phyloP scores from a whole-genome alignment of 768 basidiomycete genomes.

The Auriscalpium microsporum region DNA sequence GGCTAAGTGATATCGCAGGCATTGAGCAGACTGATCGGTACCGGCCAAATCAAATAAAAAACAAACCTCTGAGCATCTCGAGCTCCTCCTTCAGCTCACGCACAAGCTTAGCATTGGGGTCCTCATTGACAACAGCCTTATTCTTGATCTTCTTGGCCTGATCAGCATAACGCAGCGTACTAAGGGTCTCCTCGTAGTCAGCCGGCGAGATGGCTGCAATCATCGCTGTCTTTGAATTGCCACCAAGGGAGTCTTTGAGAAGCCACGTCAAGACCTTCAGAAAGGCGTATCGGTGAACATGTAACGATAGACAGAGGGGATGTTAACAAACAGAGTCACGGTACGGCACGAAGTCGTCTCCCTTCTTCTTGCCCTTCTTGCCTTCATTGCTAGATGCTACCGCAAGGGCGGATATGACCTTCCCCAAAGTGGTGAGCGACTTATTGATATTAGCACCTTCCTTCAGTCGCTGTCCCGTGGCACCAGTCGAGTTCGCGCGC shows the following conservation, averaged over 20 bases:
- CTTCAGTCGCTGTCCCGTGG: slow-evolving; percentile 91
- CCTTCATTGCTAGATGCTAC: slow-evolving; percentile 48
- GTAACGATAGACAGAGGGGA: background rate
- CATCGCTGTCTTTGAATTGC: slow-evolving; percentile 98
- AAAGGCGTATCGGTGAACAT: background rate
- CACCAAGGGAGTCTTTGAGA: slow-evolving; percentile 94
- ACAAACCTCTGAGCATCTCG: slow-evolving; percentile 75
- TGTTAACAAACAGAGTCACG: slow-evolving; percentile 82
- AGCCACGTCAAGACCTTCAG: slow-evolving; percentile 91
- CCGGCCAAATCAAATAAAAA: slow-evolving; percentile 12
- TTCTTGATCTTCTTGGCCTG: slow-evolving; percentile 99
- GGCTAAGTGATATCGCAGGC: slow-evolving; percentile 30
- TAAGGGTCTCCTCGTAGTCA: slow-evolving; percentile 95
- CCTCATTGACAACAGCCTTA: slow-evolving; percentile 98
- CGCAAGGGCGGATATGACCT: slow-evolving; percentile 88
- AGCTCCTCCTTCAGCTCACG: slow-evolving; percentile 98
- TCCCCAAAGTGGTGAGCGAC: slow-evolving; percentile 93
- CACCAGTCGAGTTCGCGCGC: slow-evolving; percentile 94
- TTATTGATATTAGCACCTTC: slow-evolving; percentile 99
- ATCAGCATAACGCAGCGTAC: slow-evolving; percentile 95
- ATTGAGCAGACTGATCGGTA: background rate
- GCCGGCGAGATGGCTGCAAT: slow-evolving; percentile 98
- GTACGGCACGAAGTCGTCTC: slow-evolving; percentile 91
- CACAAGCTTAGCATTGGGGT: slow-evolving; percentile 98
- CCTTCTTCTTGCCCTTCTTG: slow-evolving; percentile 74